Base-by-base conservation (phyloP, 305 asterid species). In the Striga hermonthica region DNA sequence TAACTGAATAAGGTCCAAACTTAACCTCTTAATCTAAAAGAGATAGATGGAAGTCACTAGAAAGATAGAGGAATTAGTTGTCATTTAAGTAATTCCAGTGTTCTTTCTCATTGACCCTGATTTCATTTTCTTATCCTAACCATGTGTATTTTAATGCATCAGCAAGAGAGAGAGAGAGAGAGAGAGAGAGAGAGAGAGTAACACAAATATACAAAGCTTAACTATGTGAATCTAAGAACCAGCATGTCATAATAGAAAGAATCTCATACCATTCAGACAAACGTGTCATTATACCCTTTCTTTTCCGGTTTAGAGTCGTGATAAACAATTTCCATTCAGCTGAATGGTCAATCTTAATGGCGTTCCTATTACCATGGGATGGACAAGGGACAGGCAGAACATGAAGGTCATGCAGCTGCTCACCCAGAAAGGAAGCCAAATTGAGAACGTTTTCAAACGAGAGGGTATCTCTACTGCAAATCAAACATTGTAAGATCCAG, bases 361-460 rank as follows among this genome's bases (percentile, higher is more conserved):
- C 55, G 68, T 72, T 79, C 62, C 79, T 87, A 79, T 77, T 83
- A 65, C 50, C 74, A 56, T 7, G 57, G 40, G 81, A 77, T 68
- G 83, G 88, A 66, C 65, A 64, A 7, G 96, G 97, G 72, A 93
- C 74, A 70, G 97, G 97, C 77, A 93, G 68, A 71, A 60, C 73
- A 76, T 90, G 99, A 76, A 93, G 94, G 78, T 81, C 65, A 57
- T 74, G 90, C 77, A 93, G 74, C 84, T 90, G 94, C 84, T 93
- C 89, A 54, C 97, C 99, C 78, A 93, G 75, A 75, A 93, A 93
- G 7, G 90, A 81, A 74, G 97, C 96, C 81, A 93, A 73, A 71
- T 74, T 78, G 72, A 82, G 75, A 34, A 75, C 62, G 53, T 88
- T 90, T 64, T 85, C 87, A 74, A 78, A 83, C 57, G 95, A 77